Conservation (phyloP, 768 basidiomycete species). For the Exidia glandulosa region DNA sequence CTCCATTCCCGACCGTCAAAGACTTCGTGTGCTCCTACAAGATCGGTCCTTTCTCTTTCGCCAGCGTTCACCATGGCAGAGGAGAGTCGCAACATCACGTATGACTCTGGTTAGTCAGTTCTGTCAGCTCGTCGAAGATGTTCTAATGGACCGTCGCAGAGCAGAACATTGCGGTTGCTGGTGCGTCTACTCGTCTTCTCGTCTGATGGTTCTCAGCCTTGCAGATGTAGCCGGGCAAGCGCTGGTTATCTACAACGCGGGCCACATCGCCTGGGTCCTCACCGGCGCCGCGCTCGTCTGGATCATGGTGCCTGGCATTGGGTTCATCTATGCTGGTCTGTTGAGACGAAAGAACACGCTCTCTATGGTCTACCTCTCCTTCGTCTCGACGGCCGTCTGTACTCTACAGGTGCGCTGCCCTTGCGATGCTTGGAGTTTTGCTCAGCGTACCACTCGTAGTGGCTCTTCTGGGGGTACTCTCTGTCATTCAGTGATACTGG, state of each 20-base stretch:
- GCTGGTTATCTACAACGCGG: slow-evolving; percentile 12
- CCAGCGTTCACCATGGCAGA: no score
- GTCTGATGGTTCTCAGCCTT: background rate
- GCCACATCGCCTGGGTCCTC: slow-evolving; percentile 22
- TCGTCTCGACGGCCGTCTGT: slow-evolving; percentile 20
- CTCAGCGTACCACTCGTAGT: slow-evolving; percentile 36
- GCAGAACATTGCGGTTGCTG: background rate
- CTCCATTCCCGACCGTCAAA: no score
- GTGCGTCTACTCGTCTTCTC: background rate
- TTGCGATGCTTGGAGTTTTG: slow-evolving; percentile 13
- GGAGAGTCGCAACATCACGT: no score
- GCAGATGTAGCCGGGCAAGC: background rate
- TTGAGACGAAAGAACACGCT: slow-evolving; percentile 32
- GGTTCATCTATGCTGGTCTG: slow-evolving; percentile 24
- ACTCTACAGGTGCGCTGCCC: slow-evolving; percentile 16
- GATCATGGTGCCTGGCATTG: slow-evolving; percentile 21
- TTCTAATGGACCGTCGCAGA: no score
- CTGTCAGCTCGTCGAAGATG: no score
- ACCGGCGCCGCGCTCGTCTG: slow-evolving; percentile 16
- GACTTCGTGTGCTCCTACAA: no score
- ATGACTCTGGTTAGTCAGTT: no score
- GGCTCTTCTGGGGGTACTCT: slow-evolving; percentile 78
- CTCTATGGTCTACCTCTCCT: slow-evolving; percentile 19
- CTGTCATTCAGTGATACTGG: slow-evolving; percentile 64
- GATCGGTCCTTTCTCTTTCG: no score